Evolutionary conservation across 2,329 filamentous ascomycete species (phyloP).

Genomic region (Septoria petroselini): DNA sequence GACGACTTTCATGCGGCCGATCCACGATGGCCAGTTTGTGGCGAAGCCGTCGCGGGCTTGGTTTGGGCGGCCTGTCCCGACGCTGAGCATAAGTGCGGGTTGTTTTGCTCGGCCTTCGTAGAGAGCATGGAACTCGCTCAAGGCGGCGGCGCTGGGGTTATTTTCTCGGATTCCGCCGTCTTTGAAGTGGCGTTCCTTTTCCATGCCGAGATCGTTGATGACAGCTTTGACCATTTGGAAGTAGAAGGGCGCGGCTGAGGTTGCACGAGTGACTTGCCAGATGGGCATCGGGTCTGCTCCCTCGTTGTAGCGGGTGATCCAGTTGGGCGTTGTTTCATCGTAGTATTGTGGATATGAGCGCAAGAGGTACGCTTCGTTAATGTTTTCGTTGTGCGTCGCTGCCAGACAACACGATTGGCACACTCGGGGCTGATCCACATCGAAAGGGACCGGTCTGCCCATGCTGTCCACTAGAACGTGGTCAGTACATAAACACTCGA

Average conservation of each 20-base stretch:
- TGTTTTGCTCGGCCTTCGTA: conserved; percentile 42
- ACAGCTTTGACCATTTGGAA: conserved; percentile 50
- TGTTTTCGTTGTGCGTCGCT: conserved; percentile 48
- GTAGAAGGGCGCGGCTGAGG: conserved; percentile 53
- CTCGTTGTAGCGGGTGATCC: conserved; percentile 48
- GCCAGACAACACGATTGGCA: conserved; percentile 48
- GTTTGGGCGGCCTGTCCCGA: conserved; percentile 49
- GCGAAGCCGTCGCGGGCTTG: conserved; percentile 47
- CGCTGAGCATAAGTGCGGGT: conserved; percentile 46
- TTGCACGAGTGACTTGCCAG: conserved; percentile 53
- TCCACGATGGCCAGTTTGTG: conserved; percentile 45
- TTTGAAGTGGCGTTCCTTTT: conserved; percentile 43
- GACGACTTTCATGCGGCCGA: conserved; percentile 42
- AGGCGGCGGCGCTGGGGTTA: conserved; percentile 49
- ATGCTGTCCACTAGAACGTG: conserved; percentile 1
- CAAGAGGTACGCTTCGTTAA: conserved; percentile 49
- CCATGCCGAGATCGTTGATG: conserved; percentile 36
- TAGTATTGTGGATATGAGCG: conserved; percentile 51
- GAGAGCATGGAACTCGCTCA: conserved; percentile 48
- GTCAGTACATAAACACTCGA: conserved; percentile 15
- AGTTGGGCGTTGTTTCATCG: conserved; percentile 40
- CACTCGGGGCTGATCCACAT: conserved; percentile 35
- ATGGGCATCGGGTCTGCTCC: conserved; percentile 47
- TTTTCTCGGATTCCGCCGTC: conserved; percentile 53
- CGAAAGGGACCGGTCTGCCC: conserved; percentile 27